Conservation (phyloP, 176 grass and related monocot species). For the Elaeis guineensis region DNA sequence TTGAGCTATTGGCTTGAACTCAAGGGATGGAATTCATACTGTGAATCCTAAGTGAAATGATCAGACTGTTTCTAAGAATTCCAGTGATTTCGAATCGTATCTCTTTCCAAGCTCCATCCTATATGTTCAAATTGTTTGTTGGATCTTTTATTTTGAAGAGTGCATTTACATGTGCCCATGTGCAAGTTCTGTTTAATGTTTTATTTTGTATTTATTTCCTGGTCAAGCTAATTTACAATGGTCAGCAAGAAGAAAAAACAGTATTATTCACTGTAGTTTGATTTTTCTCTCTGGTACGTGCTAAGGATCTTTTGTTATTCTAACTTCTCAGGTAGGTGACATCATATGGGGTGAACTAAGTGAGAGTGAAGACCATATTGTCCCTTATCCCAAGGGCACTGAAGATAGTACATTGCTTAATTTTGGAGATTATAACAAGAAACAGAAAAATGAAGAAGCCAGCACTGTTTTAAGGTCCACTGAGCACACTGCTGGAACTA, state of each 20-base stretch:
- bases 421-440: slow-evolving; percentile 30
- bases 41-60: no score
- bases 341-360: slow-evolving; percentile 69
- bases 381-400: slow-evolving; percentile 43
- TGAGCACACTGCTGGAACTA: slow-evolving; percentile 32
- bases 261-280: no score
- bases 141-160: background rate
- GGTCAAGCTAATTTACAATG: background rate
- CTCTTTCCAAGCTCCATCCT: no score
- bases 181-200: background rate
- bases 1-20: no score
- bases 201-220: background rate
- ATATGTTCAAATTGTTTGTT: no score
- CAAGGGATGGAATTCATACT: no score
- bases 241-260: slow-evolving; percentile 3
- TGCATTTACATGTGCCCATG: background rate
- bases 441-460: slow-evolving; percentile 34
- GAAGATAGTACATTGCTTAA: slow-evolving; percentile 33
- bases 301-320: slow-evolving; percentile 4
- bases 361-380: slow-evolving; percentile 58
- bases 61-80: no score
- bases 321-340: slow-evolving; percentile 53
- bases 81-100: no score
- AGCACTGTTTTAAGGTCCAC: slow-evolving; percentile 15
- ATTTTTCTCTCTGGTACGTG: background rate